phyloP scores from a whole-genome alignment of 75 land plant species.

The Sequoiadendron giganteum region DNA sequence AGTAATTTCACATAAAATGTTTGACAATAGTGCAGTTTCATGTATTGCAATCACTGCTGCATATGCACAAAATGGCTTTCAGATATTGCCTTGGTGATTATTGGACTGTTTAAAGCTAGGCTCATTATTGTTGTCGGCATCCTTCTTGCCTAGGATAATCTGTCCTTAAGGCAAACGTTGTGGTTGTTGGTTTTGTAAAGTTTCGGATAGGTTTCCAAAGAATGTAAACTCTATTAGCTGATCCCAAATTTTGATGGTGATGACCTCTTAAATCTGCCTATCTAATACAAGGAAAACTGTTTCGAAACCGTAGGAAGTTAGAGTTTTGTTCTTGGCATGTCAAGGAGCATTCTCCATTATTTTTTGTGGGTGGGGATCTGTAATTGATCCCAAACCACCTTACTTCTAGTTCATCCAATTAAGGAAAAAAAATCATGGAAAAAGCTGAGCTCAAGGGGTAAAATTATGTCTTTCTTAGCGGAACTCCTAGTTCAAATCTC shows the following conservation, averaged over 20 bases:
- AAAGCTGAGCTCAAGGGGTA: neutral
- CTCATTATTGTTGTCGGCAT: neutral
- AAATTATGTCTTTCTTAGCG: neutral
- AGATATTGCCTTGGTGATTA: neutral
- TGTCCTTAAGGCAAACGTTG: neutral
- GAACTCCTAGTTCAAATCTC: neutral
- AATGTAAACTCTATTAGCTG: neutral
- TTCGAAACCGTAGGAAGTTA: neutral
- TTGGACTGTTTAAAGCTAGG: neutral
- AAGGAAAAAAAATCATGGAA: neutral
- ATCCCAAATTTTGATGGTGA: neutral
- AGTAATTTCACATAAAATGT: neutral
- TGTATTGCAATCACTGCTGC: neutral
- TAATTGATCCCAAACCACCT: neutral
- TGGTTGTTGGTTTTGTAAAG: neutral
- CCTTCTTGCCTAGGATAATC: neutral
- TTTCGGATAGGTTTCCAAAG: neutral
- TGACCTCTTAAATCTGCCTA: neutral
- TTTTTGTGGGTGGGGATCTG: neutral
- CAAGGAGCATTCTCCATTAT: neutral
- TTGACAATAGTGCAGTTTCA: neutral
- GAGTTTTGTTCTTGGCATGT: neutral
- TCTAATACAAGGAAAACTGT: neutral
- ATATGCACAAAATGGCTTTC: neutral
- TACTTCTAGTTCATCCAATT: neutral